Conservation (phyloP, 2,329 filamentous ascomycete genomes). For the Rutstroemia sp. region DNA sequence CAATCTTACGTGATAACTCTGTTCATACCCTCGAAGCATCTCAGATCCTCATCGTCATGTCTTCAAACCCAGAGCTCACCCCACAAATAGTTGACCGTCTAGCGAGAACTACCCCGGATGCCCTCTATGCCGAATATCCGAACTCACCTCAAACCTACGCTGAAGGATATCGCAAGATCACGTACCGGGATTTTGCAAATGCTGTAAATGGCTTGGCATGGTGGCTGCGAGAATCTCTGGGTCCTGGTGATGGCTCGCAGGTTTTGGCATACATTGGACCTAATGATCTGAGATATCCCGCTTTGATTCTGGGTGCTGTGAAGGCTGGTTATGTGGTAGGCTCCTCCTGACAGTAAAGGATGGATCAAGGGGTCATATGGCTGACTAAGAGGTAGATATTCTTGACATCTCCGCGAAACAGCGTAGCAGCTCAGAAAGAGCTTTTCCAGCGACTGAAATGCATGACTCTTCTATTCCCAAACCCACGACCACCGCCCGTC, state of each 20-base stretch:
- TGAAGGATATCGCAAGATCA: no score
- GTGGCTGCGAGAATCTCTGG: conserved; percentile 10
- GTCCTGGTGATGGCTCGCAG: conserved; percentile 22
- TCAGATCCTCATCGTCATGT: no score
- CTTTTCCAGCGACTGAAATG: background rate
- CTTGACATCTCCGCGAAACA: background rate
- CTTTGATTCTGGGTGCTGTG: background rate
- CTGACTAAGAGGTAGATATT: background rate
- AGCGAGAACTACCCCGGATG: no score
- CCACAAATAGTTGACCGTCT: no score
- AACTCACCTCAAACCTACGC: no score
- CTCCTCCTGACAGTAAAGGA: background rate
- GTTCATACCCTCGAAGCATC: no score
- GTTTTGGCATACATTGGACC: conserved; percentile 38
- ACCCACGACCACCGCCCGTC: background rate
- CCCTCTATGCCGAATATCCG: no score
- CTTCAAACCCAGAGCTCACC: no score
- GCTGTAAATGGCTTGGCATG: conserved; percentile 15
- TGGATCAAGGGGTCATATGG: background rate
- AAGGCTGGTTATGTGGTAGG: conserved; percentile 3
- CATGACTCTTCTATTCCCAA: background rate
- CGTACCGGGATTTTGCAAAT: background rate
- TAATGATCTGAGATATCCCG: conserved; percentile 2
- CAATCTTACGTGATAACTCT: no score
- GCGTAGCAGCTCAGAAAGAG: background rate